Percentiles rank a stretch among this genome's conserved stretches.
Evolutionary conservation across 2,329 filamentous ascomycete genomes (phyloP).

Genomic region (Bipolaris victoriae): DNA sequence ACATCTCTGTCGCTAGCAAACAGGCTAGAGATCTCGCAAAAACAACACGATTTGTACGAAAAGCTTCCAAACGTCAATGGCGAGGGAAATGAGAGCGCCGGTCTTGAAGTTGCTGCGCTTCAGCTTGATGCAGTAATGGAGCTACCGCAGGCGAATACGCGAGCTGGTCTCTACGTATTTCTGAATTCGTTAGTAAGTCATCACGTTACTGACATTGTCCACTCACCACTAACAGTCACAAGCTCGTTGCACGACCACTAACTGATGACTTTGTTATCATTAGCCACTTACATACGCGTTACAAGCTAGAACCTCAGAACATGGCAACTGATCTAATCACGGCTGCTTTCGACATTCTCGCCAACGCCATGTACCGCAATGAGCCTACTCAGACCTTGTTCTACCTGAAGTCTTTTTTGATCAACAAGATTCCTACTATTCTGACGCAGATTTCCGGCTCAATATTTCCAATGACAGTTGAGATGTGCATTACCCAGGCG

Average conservation of each 20-base stretch:
- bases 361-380: slow-evolving; percentile 80
- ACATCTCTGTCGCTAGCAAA: slow-evolving; percentile 58
- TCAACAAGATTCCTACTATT: slow-evolving; percentile 71
- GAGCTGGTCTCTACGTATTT: slow-evolving; percentile 84
- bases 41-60: slow-evolving; percentile 52
- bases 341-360: slow-evolving; percentile 86
- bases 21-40: slow-evolving; percentile 49
- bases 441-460: slow-evolving; percentile 63
- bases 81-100: slow-evolving; percentile 47
- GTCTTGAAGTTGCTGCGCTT: slow-evolving; percentile 52
- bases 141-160: slow-evolving; percentile 73
- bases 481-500: slow-evolving; percentile 70
- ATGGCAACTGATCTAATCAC: slow-evolving; percentile 83
- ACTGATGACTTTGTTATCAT: slow-evolving; percentile 81
- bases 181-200: slow-evolving; percentile 75
- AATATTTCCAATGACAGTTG: slow-evolving; percentile 65
- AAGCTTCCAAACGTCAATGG: slow-evolving; percentile 53
- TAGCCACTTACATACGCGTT: slow-evolving; percentile 82
- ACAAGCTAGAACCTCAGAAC: slow-evolving; percentile 79
- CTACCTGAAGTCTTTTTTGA: slow-evolving; percentile 82
- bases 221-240: slow-evolving; percentile 40
- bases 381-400: slow-evolving; percentile 68
- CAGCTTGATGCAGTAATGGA: slow-evolving; percentile 66
- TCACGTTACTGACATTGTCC: not conserved
- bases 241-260: slow-evolving; percentile 82